Conservation (phyloP, 805 yeast genomes). For the Pichia occidentalis region DNA sequence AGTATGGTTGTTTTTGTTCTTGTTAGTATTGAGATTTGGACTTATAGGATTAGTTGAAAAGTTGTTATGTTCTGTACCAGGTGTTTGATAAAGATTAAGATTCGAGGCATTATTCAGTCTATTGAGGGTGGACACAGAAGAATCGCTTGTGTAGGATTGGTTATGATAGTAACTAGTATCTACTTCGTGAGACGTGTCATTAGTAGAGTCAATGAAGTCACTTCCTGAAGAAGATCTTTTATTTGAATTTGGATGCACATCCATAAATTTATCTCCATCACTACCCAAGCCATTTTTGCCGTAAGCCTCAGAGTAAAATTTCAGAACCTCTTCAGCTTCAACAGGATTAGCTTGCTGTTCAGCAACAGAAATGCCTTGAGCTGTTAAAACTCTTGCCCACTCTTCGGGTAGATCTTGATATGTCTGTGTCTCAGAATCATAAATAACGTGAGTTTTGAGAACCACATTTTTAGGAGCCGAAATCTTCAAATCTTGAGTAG, state of each 20-base stretch:
- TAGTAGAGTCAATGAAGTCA: slow-evolving; percentile 12
- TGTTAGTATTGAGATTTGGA: not conserved
- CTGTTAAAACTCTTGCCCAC: slow-evolving; percentile 79
- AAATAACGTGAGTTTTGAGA: slow-evolving; percentile 90
- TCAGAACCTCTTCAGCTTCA: slow-evolving; percentile 50
- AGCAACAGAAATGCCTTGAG: slow-evolving; percentile 79
- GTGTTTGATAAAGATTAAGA: slow-evolving; percentile 6
- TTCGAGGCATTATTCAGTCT: not conserved
- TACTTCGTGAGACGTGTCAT: slow-evolving; percentile 8
- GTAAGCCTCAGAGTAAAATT: slow-evolving; percentile 24
- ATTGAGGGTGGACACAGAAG: slow-evolving; percentile 6
- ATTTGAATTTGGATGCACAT: too few species aligned
- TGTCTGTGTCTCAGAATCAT: slow-evolving; percentile 75
- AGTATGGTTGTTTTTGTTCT: not conserved
- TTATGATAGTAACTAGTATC: slow-evolving; percentile 1
- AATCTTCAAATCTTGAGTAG: slow-evolving; percentile 41
- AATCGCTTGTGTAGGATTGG: slow-evolving; percentile 6
- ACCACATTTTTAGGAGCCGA: slow-evolving; percentile 90
- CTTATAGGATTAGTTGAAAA: slow-evolving; percentile 7
- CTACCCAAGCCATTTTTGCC: slow-evolving; percentile 12
- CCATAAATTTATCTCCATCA: slow-evolving; percentile 27
- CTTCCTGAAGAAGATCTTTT: slow-evolving; percentile 17
- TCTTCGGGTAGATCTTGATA: slow-evolving; percentile 90
- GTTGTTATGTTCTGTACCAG: slow-evolving; percentile 8
- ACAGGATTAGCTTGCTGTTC: slow-evolving; percentile 91